These are phyloP conservation scores for Hymenoscyphus linearis DNA, from an alignment of 2,329 filamentous ascomycete genomes.

Conservation along the genomic window DNA sequence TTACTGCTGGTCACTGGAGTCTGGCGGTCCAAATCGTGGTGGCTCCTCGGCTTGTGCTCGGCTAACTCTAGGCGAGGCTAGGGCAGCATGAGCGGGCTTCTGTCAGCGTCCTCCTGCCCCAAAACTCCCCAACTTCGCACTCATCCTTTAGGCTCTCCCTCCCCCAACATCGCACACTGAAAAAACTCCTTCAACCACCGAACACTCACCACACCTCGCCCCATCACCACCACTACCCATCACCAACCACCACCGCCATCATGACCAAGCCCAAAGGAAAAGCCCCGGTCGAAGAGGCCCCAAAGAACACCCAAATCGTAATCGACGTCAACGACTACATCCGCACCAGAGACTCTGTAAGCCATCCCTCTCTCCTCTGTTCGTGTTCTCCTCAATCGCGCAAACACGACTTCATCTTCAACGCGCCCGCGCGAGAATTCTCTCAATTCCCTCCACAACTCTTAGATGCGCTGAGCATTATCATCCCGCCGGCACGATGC, in stretches of 20 bases:
- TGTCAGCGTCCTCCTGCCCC: not conserved
- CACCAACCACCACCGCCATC: constrained; percentile 7
- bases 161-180: constrained; percentile 15
- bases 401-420: not conserved
- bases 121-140: not conserved
- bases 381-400: constrained; percentile 9
- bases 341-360: constrained; percentile 74
- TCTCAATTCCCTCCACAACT: not conserved
- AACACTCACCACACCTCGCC: constrained; percentile 19
- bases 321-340: constrained; percentile 73
- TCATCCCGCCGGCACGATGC: not conserved
- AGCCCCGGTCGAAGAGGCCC: constrained; percentile 33
- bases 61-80: not conserved
- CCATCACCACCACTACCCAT: constrained; percentile 17
- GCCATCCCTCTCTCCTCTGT: constrained; percentile 3
- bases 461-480: not conserved
- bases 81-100: not conserved
- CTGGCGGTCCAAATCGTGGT: too few species aligned
- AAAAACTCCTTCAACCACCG: constrained; percentile 25
- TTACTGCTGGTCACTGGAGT: too few species aligned
- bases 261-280: constrained; percentile 37
- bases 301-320: constrained; percentile 23
- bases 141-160: constrained; percentile 2
- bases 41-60: not conserved
- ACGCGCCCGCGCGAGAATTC: not conserved